A percentile compares a stretch with the other conserved stretches of the same genome.
Conservation (phyloP, 2,329 filamentous ascomycete species). For the Massarina eburnea region DNA sequence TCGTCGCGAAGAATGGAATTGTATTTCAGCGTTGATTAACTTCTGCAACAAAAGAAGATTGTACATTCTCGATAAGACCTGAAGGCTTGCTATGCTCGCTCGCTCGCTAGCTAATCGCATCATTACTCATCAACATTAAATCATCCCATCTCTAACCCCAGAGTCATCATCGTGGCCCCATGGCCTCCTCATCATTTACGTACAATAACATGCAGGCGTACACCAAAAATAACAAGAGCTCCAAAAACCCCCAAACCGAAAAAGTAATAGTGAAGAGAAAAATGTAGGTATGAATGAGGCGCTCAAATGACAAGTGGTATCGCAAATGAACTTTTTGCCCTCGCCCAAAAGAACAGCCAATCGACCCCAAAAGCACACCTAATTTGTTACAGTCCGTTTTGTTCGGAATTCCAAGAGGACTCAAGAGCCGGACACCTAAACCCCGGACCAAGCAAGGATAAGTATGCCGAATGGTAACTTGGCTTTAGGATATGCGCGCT, state of each 20-base stretch:
- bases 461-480: slow-evolving; percentile 6
- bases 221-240: neutral
- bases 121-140: slow-evolving; percentile 4
- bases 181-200: neutral
- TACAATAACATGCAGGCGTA: neutral
- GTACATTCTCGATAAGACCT: neutral
- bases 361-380: neutral
- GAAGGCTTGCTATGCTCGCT: neutral
- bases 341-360: slow-evolving; percentile 5
- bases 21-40: neutral
- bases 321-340: slow-evolving; percentile 18
- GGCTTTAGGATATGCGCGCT: neutral
- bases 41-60: neutral
- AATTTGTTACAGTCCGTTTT: no score
- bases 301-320: slow-evolving; percentile 19
- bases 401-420: neutral
- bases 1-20: neutral
- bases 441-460: slow-evolving; percentile 4
- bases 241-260: slow-evolving; percentile 3
- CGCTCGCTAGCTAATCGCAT: neutral
- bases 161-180: neutral
- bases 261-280: neutral
- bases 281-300: slow-evolving; percentile 3
- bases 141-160: neutral
- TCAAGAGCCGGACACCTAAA: slow-evolving; percentile 5